These are phyloP conservation scores for Nicotiana tomentosiformis DNA, from an alignment of 257 asterid species.

Conservation along the genomic window DNA sequence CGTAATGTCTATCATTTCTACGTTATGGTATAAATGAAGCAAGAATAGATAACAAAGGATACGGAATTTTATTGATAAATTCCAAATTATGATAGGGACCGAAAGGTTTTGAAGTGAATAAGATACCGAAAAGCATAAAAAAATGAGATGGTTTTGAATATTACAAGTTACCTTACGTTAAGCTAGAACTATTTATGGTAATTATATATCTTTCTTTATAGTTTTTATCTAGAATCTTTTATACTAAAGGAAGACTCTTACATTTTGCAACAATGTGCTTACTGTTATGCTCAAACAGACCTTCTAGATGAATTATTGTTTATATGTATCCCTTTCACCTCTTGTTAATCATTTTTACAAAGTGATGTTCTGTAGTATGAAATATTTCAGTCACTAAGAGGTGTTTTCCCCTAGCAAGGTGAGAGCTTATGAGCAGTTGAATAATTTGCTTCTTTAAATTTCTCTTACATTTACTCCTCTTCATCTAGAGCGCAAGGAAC, in stretches of 20 bases:
- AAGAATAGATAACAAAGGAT: background rate
- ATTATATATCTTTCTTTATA: too few species aligned
- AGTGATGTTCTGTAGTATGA: background rate
- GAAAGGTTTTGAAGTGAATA: too few species aligned
- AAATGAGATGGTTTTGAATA: too few species aligned
- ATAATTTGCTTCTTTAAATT: background rate
- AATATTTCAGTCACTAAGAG: background rate
- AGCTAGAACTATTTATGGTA: too few species aligned
- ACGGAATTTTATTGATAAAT: too few species aligned
- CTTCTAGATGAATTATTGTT: background rate
- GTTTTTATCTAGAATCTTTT: too few species aligned
- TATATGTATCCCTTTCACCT: background rate
- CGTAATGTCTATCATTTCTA: background rate
- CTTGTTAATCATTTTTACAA: background rate
- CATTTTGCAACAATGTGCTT: too few species aligned
- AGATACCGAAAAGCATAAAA: too few species aligned
- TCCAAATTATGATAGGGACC: too few species aligned
- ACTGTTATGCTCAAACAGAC: background rate
- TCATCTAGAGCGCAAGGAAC: constrained; percentile 72
- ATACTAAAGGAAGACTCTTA: too few species aligned
- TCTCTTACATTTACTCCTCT: background rate
- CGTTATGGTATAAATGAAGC: background rate
- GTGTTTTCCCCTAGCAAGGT: background rate
- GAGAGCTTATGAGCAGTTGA: background rate
- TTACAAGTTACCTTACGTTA: too few species aligned